Evolutionary conservation across 148 eudicot species (phyloP).

Genomic region (Nepenthes gracilis): DNA sequence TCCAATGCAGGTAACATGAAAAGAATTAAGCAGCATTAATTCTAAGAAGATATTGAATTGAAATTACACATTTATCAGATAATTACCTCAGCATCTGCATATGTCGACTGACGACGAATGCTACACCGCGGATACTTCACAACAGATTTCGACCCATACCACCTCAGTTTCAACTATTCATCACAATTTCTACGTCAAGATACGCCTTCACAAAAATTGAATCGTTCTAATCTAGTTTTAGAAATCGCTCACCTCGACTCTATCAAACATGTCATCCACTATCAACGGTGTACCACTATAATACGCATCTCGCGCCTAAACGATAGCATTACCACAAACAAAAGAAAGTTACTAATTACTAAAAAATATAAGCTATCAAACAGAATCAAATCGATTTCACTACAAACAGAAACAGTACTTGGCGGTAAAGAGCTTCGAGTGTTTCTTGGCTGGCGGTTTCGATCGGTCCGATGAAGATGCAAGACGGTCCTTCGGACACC

Average conservation of each 20-base stretch:
- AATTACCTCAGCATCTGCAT: conserved; percentile 91
- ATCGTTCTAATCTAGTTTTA: not conserved
- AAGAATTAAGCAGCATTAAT: not conserved
- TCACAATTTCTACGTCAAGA: not conserved
- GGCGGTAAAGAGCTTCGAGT: conserved; percentile 87
- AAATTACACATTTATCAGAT: not conserved
- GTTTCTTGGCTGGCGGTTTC: conserved; percentile 89
- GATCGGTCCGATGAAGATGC: conserved; percentile 73
- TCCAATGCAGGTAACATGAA: not conserved
- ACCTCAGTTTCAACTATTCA: conserved; percentile 59
- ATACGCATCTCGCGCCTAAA: conserved; percentile 81
- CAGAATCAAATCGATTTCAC: not conserved
- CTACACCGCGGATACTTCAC: conserved; percentile 97
- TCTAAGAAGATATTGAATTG: not conserved
- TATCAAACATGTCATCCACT: conserved; percentile 93
- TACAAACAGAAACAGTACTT: conserved; percentile 19
- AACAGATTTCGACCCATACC: conserved; percentile 82
- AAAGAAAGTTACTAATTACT: not conserved
- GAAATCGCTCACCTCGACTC: conserved; percentile 55
- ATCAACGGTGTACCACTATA: conserved; percentile 85
- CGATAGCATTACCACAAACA: not conserved
- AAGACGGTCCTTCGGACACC: conserved; percentile 59
- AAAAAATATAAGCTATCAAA: not conserved
- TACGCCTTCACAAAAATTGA: not conserved
- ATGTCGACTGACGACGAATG: conserved; percentile 66